Percentiles rank a stretch among this genome's conserved stretches.
These are phyloP conservation scores for Salix brachista DNA, from an alignment of 345 rosid genomes.

Conservation along the genomic window DNA sequence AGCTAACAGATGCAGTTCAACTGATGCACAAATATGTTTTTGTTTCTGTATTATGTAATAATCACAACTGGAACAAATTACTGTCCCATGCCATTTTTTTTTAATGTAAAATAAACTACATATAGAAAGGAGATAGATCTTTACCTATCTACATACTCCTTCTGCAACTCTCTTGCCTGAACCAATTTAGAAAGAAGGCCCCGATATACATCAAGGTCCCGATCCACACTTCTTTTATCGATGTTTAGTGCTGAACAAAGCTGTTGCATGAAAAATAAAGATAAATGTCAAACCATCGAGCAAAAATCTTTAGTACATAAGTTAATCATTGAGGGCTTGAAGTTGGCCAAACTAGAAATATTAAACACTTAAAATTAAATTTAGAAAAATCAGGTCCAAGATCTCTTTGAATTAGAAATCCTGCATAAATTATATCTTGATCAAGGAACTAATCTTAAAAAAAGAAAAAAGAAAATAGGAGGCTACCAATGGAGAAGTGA, in stretches of 20 bases:
- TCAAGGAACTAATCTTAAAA: not conserved
- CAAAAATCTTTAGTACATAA: not conserved
- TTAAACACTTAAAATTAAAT: not conserved
- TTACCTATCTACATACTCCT: slow-evolving; percentile 91
- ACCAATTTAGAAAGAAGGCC: slow-evolving; percentile 90
- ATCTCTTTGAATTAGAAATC: not conserved
- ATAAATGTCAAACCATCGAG: not conserved
- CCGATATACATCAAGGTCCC: slow-evolving; percentile 96
- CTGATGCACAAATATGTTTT: not conserved
- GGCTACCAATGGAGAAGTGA: not conserved
- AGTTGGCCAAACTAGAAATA: not conserved
- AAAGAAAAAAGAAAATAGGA: not conserved
- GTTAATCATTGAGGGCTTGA: not conserved
- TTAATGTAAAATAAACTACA: not conserved
- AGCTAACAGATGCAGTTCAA: not conserved
- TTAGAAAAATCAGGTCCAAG: not conserved
- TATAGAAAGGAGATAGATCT: not conserved
- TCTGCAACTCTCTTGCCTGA: slow-evolving; percentile 93
- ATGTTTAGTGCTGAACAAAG: slow-evolving; percentile 86
- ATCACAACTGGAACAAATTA: not conserved
- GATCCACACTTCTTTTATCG: slow-evolving; percentile 82
- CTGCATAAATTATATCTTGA: not conserved
- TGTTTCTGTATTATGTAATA: not conserved
- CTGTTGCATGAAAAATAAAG: slow-evolving; percentile 39
- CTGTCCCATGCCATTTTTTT: not conserved